A percentile compares a stretch with the other conserved stretches of the same genome.
These are phyloP conservation scores for Apiospora pterosperma DNA, from an alignment of 2,329 filamentous ascomycete genomes.

Conservation along the genomic window DNA sequence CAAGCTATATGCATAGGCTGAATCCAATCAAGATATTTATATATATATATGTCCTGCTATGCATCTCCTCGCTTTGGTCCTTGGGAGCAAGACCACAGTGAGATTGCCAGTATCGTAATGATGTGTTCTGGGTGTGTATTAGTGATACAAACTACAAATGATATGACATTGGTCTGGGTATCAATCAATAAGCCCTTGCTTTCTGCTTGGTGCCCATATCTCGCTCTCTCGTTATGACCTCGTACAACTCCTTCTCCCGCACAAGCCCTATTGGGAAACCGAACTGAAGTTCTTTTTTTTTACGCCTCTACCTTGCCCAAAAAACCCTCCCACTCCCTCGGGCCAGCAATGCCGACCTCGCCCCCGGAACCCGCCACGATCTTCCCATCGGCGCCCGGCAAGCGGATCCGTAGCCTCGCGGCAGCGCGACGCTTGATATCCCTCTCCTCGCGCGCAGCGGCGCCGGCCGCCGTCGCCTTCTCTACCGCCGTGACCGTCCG, in stretches of 20 bases:
- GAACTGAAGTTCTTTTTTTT: not conserved
- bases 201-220: not conserved
- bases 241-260: constrained; percentile 1
- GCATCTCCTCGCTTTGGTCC: too few species aligned
- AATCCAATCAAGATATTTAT: not conserved
- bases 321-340: constrained; percentile 52
- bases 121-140: not conserved
- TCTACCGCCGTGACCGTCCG: constrained; percentile 29
- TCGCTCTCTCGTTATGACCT: not conserved
- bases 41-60: not conserved
- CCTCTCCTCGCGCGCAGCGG: constrained; percentile 19
- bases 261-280: not conserved
- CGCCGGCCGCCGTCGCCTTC: constrained; percentile 4
- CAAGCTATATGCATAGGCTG: constrained; percentile 7
- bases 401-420: constrained; percentile 47
- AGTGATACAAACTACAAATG: constrained; percentile 9
- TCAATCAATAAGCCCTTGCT: constrained; percentile 7
- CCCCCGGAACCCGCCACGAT: constrained; percentile 31
- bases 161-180: constrained; percentile 10
- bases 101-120: not conserved
- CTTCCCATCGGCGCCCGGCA: constrained; percentile 46
- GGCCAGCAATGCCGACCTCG: constrained; percentile 50
- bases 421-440: constrained; percentile 32
- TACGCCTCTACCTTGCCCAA: constrained; percentile 38
- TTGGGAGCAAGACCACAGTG: too few species aligned